Percentiles rank a stretch among this genome's conserved stretches.
Evolutionary conservation across 768 basidiomycete species (phyloP).

Genomic region (Suillus americanus): DNA sequence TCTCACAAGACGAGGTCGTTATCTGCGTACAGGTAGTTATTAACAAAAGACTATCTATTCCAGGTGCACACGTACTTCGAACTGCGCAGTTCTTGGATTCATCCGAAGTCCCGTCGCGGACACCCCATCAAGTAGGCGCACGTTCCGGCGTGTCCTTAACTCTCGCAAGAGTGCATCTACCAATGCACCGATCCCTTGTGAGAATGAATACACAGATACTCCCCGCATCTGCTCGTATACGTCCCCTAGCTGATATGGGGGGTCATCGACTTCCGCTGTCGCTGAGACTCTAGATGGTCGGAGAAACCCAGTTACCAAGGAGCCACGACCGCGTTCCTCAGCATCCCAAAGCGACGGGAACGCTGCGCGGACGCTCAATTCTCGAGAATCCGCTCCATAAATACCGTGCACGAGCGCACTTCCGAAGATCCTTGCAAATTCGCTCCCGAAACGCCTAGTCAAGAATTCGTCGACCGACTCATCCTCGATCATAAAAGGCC

Average conservation of each 20-base stretch:
- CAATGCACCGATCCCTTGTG: slow-evolving; percentile 71
- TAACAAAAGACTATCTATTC: slow-evolving; percentile 5
- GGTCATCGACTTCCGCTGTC: slow-evolving; percentile 13
- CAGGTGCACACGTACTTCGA: slow-evolving; percentile 42
- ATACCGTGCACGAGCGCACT: slow-evolving; percentile 89
- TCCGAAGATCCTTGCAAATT: slow-evolving; percentile 73
- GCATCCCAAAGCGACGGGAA: slow-evolving; percentile 75
- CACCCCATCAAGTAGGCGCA: slow-evolving; percentile 51
- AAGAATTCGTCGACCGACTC: slow-evolving; percentile 84
- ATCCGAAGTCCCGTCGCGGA: slow-evolving; percentile 35
- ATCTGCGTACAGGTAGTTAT: slow-evolving; percentile 26
- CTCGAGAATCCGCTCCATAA: slow-evolving; percentile 82
- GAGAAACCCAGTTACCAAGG: slow-evolving; percentile 62
- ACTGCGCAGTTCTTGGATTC: slow-evolving; percentile 32
- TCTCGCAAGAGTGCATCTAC: slow-evolving; percentile 51
- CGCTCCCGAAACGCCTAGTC: slow-evolving; percentile 65
- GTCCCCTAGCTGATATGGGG: slow-evolving; percentile 50
- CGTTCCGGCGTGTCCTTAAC: slow-evolving; percentile 51
- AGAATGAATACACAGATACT: slow-evolving; percentile 81
- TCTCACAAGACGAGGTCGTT: slow-evolving; percentile 31
- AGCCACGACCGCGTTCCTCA: slow-evolving; percentile 67
- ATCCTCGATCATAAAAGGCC: slow-evolving; percentile 47
- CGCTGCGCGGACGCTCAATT: slow-evolving; percentile 72
- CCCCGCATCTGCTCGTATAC: slow-evolving; percentile 47
- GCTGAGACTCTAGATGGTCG: slow-evolving; percentile 17